Evolutionary conservation across 345 rosid species (phyloP), one percentile per base, ranked within the genome.

Genomic region (Gossypium mustelinum): DNA sequence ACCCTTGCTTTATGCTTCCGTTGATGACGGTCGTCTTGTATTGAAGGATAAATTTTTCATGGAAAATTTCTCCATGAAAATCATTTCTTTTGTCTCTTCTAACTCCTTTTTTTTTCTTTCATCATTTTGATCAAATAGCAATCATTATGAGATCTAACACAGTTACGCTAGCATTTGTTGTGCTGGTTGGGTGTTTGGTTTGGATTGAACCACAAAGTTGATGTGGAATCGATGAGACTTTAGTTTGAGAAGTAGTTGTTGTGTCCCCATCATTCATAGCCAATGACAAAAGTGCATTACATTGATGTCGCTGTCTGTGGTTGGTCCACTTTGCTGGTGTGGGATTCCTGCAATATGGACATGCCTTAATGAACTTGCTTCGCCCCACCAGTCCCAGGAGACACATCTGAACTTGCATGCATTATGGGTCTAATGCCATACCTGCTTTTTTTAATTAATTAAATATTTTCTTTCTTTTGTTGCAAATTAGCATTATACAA

Each of bases 171-270:
- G 72, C 75, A 68, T 39, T 10, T 41, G 70, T 59, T 55, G n/a
- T 73, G 72, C 75, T 80, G 34, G 75, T 68, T 74, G 78, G 45
- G 67, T 61, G 63, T 61, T 63, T 64, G 84, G 75, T 81, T 81
- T 64, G 29, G 73, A 25, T 73, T 76, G 75, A 79, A 59, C 77
- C 68, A 34, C 66, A 71, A 72, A 78, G 80, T 80, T 74, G 81
- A 79, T 79, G 79, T 52, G 67, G 63, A 64, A 73, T 74, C 62
- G 68, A 81, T 86, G 68, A 80, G 85, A 78, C 84, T 84, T 80
- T 72, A 27, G 79, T 73, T 73, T 65, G 82, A 55, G 70, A 78
- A 81, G 84, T 84, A 52, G 89, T 83, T 86, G 89, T 78, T 24
- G 69, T 76, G 87, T 86, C 87, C 10, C 80, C 51, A 69, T 86